Evolutionary conservation across 768 basidiomycete genomes (phyloP).

Genomic region (Lentinula lateritia): DNA sequence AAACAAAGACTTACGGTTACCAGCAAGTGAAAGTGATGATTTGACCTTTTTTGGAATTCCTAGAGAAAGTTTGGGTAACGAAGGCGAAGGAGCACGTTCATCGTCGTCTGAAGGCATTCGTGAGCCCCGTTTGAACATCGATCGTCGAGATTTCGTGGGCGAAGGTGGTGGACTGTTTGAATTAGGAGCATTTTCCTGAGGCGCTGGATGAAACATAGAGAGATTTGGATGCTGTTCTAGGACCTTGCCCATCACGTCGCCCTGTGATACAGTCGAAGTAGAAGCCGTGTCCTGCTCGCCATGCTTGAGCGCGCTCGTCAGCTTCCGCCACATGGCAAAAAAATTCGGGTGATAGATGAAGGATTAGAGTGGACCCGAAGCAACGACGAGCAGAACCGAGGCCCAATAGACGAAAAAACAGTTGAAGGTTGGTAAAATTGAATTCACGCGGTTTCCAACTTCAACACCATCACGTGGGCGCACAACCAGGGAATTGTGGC

Average conservation of each 20-base stretch:
- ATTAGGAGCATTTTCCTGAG: background rate
- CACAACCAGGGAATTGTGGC: too few relatives aligned
- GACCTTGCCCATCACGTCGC: slow-evolving; percentile 45
- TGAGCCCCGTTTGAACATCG: slow-evolving; percentile 51
- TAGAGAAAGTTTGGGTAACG: slow-evolving; percentile 23
- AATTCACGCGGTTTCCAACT: background rate
- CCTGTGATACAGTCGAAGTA: slow-evolving; percentile 17
- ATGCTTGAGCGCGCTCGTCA: slow-evolving; percentile 9
- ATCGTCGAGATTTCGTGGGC: slow-evolving; percentile 6
- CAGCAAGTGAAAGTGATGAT: slow-evolving; percentile 25
- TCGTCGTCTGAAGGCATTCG: slow-evolving; percentile 32
- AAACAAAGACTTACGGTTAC: slow-evolving; percentile 30
- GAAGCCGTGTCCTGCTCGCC: slow-evolving; percentile 6
- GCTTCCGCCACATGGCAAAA: slow-evolving; percentile 14
- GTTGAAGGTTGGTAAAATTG: background rate
- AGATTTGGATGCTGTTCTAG: slow-evolving; percentile 46
- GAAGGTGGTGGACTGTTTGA: slow-evolving; percentile 7
- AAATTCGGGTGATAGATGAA: background rate
- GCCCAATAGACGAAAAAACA: too few relatives aligned
- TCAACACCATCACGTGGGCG: background rate
- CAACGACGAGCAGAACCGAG: slow-evolving; percentile 1
- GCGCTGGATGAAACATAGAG: slow-evolving; percentile 26
- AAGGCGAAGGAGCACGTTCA: slow-evolving; percentile 29
- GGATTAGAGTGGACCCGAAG: background rate
- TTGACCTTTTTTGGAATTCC: slow-evolving; percentile 51